These are phyloP conservation scores for Peronospora belbahrii DNA, from an alignment of 352 stramenopile genomes.

Conservation along the genomic window DNA sequence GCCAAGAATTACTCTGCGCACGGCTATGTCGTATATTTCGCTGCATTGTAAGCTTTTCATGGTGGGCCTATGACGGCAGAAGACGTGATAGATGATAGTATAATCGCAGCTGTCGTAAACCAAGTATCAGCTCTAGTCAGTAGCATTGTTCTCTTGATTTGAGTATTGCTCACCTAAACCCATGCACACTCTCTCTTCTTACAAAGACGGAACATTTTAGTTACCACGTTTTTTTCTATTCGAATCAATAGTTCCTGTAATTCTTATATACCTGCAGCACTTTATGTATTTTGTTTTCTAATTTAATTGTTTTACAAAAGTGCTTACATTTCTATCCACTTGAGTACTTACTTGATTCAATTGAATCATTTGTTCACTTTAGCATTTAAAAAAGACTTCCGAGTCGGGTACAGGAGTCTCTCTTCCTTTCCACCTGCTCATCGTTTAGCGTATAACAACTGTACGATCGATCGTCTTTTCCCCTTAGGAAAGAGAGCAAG, in stretches of 20 bases:
- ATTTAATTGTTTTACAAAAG: not conserved
- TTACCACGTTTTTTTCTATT: not conserved
- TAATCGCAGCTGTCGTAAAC: not conserved
- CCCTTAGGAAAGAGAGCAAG: not conserved
- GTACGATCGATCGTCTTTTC: conserved; percentile 11
- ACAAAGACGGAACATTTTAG: too few relatives aligned
- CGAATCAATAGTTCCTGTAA: not conserved
- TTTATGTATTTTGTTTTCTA: not conserved
- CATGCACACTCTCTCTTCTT: not conserved
- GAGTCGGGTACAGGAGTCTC: too few relatives aligned
- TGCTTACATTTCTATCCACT: not conserved
- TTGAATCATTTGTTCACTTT: conserved; percentile 8
- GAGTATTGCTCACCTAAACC: not conserved
- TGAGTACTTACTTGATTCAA: conserved; percentile 2
- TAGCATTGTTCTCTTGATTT: not conserved
- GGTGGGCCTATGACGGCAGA: not conserved
- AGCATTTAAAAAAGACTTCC: too few relatives aligned
- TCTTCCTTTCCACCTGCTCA: not conserved
- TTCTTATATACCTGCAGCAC: not conserved
- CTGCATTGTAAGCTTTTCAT: conserved; percentile 4
- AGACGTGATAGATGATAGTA: not conserved
- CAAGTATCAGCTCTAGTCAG: not conserved
- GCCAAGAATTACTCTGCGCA: too few relatives aligned
- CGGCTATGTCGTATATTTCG: conserved; percentile 7
- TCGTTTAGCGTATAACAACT: conserved; percentile 5